phyloP scores from a whole-genome alignment of 352 stramenopile genomes.

The Peronospora farinosa region DNA sequence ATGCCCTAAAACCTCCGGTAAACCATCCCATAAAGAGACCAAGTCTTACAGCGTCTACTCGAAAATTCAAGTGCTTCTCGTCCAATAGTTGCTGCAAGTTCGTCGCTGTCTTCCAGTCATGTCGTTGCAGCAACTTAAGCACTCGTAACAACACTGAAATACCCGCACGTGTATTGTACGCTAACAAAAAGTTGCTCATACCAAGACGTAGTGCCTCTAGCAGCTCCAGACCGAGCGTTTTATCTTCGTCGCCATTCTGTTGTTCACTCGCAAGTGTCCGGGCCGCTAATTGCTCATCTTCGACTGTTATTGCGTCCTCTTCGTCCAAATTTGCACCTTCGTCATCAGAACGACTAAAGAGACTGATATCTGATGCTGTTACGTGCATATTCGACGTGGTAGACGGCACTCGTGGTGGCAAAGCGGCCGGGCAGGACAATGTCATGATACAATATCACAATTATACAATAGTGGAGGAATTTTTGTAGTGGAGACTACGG shows the following conservation, averaged over 20 bases:
- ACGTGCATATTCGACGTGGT: conserved; percentile 27
- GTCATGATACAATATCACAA: conserved; percentile 9
- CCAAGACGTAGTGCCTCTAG: conserved; percentile 66
- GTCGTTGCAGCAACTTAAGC: conserved; percentile 55
- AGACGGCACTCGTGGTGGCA: conserved; percentile 25
- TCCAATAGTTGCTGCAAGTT: conserved; percentile 62
- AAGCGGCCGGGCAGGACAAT: conserved; percentile 8
- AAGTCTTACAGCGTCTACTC: conserved; percentile 79
- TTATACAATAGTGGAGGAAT: too few species aligned
- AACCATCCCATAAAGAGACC: conserved; percentile 84
- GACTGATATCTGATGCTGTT: conserved; percentile 38
- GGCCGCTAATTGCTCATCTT: conserved; percentile 20
- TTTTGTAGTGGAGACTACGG: too few species aligned
- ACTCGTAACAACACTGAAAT: conserved; percentile 68
- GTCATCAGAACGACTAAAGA: conserved; percentile 32
- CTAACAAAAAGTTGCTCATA: conserved; percentile 80
- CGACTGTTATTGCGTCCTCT: conserved; percentile 5
- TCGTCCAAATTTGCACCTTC: conserved; percentile 11
- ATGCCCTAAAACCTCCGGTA: conserved; percentile 64
- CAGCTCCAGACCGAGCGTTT: conserved; percentile 44
- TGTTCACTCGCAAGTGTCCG: conserved; percentile 26
- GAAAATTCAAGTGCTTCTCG: conserved; percentile 71
- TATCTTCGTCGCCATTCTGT: conserved; percentile 18
- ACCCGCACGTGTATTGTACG: conserved; percentile 82
- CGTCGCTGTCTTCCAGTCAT: conserved; percentile 41